Percentiles rank a stretch among this genome's conserved stretches.
Conservation (phyloP, 768 basidiomycete species). For the Lentinula sp. region DNA sequence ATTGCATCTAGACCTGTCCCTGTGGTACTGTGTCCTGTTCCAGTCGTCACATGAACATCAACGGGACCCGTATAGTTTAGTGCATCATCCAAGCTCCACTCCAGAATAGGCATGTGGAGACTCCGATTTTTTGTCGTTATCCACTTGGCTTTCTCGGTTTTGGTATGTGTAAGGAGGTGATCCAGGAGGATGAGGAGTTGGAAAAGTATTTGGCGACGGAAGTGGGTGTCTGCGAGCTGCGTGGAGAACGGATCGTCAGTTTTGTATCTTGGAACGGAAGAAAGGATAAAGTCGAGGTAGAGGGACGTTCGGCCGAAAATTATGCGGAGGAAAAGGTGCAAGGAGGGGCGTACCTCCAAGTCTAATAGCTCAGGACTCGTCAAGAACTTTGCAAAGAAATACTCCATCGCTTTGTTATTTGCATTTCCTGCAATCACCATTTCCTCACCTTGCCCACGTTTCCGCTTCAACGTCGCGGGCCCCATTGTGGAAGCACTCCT, state of each 20-base stretch:
- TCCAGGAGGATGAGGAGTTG: conserved; percentile 72
- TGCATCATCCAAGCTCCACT: conserved; percentile 34
- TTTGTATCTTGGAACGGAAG: too few relatives aligned
- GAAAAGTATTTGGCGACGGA: conserved; percentile 89
- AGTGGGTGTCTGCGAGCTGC: conserved; percentile 85
- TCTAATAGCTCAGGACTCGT: conserved; percentile 84
- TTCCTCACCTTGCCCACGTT: conserved; percentile 55
- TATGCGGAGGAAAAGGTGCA: neutral
- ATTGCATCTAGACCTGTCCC: neutral
- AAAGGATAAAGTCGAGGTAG: too few relatives aligned
- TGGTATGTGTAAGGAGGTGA: conserved; percentile 72
- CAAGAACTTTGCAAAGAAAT: conserved; percentile 92
- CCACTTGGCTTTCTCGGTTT: conserved; percentile 57
- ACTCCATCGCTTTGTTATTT: conserved; percentile 40
- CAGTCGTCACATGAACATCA: too few relatives aligned
- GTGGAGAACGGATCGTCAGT: conserved; percentile 7
- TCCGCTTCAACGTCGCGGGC: conserved; percentile 43
- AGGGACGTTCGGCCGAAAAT: too few relatives aligned
- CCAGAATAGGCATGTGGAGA: conserved; percentile 73
- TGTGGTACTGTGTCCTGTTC: neutral
- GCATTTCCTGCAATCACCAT: conserved; percentile 28
- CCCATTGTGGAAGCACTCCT: conserved; percentile 19
- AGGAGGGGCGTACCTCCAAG: conserved; percentile 58
- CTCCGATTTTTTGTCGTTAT: conserved; percentile 58
- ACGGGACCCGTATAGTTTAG: neutral